Evolutionary conservation across 2,329 filamentous ascomycete species (phyloP).

Genomic region (Alternaria novae-zelandiae): DNA sequence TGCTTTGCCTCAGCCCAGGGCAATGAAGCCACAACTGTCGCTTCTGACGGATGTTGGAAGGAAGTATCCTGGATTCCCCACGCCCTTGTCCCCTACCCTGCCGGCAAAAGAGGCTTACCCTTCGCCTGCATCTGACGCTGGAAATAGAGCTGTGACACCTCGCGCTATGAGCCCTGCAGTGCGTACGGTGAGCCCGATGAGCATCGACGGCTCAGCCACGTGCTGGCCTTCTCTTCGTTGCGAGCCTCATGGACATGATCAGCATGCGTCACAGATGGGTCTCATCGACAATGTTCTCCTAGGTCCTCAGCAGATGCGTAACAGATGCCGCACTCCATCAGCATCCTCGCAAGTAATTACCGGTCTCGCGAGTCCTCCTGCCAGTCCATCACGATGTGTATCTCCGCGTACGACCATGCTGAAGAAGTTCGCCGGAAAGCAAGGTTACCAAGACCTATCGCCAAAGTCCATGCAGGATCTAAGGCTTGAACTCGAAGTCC

Average conservation of each 20-base stretch:
- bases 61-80: slow-evolving; percentile 44
- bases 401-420: slow-evolving; percentile 39
- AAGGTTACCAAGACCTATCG: slow-evolving; percentile 17
- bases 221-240: slow-evolving; percentile 24
- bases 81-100: slow-evolving; percentile 36
- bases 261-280: slow-evolving; percentile 17
- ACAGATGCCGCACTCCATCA: not conserved
- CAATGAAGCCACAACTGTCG: slow-evolving; percentile 22
- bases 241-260: slow-evolving; percentile 19
- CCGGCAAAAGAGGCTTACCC: slow-evolving; percentile 38
- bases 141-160: slow-evolving; percentile 15
- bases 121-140: slow-evolving; percentile 31
- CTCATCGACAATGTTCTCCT: slow-evolving; percentile 23
- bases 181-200: slow-evolving; percentile 29
- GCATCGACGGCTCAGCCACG: slow-evolving; percentile 34
- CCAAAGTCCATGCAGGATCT: slow-evolving; percentile 1
- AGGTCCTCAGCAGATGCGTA: not conserved
- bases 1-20: slow-evolving; percentile 1
- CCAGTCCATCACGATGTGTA: slow-evolving; percentile 20
- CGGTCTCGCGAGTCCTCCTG: slow-evolving; percentile 11
- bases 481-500: not conserved
- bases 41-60: slow-evolving; percentile 36
- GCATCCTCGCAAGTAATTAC: not conserved
- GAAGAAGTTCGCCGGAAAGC: slow-evolving; percentile 28
- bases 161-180: slow-evolving; percentile 16